Evolutionary conservation across 768 basidiomycete species (phyloP).

Genomic region (Udeniomyces megalosporus): DNA sequence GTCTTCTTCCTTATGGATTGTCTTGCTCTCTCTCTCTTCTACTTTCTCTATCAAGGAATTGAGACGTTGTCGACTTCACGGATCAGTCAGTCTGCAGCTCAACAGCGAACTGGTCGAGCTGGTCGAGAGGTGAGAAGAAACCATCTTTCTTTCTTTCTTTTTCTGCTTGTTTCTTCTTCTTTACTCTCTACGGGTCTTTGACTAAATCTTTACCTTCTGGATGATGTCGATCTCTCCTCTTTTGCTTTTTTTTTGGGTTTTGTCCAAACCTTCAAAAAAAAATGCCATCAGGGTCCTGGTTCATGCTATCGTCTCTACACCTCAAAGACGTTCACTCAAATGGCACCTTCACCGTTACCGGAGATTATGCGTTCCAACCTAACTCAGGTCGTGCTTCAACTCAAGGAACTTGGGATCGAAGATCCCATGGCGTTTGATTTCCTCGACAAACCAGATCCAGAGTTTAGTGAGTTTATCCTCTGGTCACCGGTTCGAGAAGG

Average conservation of each 20-base stretch:
- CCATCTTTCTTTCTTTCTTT: no score
- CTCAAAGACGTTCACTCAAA: constrained; percentile 51
- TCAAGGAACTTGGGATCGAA: constrained; percentile 59
- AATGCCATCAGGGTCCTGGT: constrained; percentile 47
- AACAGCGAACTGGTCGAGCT: constrained; percentile 79
- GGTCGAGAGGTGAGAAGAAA: constrained; percentile 81
- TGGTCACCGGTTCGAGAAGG: no score
- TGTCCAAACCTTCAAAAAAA: neutral
- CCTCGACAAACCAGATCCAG: constrained; percentile 68
- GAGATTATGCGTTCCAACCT: constrained; percentile 83
- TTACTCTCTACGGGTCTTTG: neutral
- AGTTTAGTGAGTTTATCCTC: constrained; percentile 45
- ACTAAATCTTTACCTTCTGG: no score
- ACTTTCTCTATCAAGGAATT: constrained; percentile 41
- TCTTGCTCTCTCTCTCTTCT: no score
- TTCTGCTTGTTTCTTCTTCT: no score
- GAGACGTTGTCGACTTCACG: constrained; percentile 69
- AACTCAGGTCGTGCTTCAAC: constrained; percentile 63
- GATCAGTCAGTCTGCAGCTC: constrained; percentile 74
- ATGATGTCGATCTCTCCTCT: neutral
- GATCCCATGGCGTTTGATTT: constrained; percentile 66
- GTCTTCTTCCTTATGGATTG: no score
- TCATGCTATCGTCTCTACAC: constrained; percentile 87
- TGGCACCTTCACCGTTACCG: constrained; percentile 56
- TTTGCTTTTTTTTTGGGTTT: neutral